Evolutionary conservation across 2,329 filamentous ascomycete species (phyloP).

Genomic region (Colletotrichum limetticola): DNA sequence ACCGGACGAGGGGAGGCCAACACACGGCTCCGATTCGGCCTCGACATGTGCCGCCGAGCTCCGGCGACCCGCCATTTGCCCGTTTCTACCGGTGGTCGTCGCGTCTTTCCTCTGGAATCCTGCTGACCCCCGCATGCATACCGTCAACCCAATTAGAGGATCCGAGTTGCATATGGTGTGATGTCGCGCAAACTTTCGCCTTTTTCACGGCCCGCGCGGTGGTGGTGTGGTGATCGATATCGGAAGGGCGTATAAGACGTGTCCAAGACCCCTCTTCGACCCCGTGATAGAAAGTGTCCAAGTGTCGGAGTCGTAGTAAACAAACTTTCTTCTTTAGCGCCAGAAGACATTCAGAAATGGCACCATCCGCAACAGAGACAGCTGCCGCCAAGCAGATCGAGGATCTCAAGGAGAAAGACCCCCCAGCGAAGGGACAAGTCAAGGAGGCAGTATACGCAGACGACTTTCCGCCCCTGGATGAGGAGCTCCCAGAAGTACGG

Average conservation of each 20-base stretch:
- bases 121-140: background rate
- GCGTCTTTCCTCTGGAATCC: background rate
- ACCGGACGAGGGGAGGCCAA: background rate
- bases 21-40: conserved; percentile 25
- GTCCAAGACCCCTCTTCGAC: background rate
- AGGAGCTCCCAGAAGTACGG: conserved; percentile 22
- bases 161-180: conserved; percentile 15
- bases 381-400: background rate
- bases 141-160: conserved; percentile 5
- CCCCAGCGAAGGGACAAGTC: conserved; percentile 3
- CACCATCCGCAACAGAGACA: conserved; percentile 32
- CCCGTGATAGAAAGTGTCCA: background rate
- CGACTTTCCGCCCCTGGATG: conserved; percentile 7
- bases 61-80: background rate
- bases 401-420: background rate
- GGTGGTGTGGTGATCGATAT: background rate
- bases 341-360: conserved; percentile 5
- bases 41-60: conserved; percentile 12
- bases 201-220: background rate
- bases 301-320: background rate
- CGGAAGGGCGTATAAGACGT: conserved; percentile 14
- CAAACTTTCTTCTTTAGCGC: background rate
- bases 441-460: background rate
- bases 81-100: background rate
- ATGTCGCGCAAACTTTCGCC: conserved; percentile 15